Base-by-base conservation (phyloP, 495 filamentous ascomycete genomes). In the Penicillium cinerascens region DNA sequence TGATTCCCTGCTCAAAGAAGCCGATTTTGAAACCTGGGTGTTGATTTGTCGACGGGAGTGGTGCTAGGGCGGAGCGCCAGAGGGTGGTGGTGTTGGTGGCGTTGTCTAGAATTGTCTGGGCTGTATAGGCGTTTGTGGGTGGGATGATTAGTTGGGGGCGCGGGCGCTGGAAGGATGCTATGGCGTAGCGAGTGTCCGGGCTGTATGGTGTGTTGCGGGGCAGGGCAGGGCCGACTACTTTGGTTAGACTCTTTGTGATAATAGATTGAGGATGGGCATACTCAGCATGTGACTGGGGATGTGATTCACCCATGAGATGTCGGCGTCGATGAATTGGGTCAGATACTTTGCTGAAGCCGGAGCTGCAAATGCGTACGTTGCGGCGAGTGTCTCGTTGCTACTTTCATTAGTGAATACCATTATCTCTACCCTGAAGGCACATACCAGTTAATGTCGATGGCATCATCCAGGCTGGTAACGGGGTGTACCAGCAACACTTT, bases 1-100 rank as follows among this genome's bases (percentile, higher is more conserved):
- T 60, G 25, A 81, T 72, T 2, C 78, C 79, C 46, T 78, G 74
- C 48, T 79, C 75, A 46, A 82, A 82, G 64, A 76, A 81, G 3
- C 77, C 79, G 49, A 78, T 61, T 15, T 57, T 66, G 6, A 59
- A 60, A 4, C 69, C 70, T 13, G 63, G 51, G 10, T 55, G 51
- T 54, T 74, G 73, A 36, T 71, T 72, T 26, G 63, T 70, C 13
- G 66, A 41, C 17, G 68, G 62, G 22, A 80, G 58, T n/a, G 74
- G 71, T 16, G 60, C 54, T 3, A 66, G 40, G 1, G 64, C 59
- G 40, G 72, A 60, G 11, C 51, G 50, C 50, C 66, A 64, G 2
- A 68, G 52, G 10, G 61, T 38, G 17, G 53, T 46, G 4, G 59
- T 46, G n/a, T 52, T 52, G 20, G 51, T 21, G n/a, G 49, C 42